phyloP scores from a whole-genome alignment of 345 rosid genomes.

The Gossypium mustelinum region DNA sequence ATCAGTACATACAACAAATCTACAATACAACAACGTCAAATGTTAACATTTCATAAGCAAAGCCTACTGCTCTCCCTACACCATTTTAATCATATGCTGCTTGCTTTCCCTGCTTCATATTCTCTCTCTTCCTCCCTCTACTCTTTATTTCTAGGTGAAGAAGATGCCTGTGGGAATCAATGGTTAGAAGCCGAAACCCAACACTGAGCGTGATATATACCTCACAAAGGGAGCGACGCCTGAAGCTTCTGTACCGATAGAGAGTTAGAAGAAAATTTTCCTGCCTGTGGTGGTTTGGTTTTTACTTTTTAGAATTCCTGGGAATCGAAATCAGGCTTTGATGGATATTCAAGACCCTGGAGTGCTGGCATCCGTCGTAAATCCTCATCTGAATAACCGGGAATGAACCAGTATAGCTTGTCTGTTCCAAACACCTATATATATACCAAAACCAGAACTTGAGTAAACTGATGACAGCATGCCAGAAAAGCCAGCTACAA shows the following conservation, averaged over 20 bases:
- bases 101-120: not conserved
- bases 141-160: slow-evolving; percentile 15
- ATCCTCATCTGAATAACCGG: slow-evolving; percentile 85
- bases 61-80: slow-evolving; percentile 8
- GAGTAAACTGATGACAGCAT: not conserved
- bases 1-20: slow-evolving; percentile 22
- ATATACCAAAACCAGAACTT: not conserved
- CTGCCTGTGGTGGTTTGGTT: slow-evolving; percentile 12
- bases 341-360: slow-evolving; percentile 90
- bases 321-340: slow-evolving; percentile 71
- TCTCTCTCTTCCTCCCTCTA: not conserved
- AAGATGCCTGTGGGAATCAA: slow-evolving; percentile 18
- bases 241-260: slow-evolving; percentile 14
- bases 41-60: slow-evolving; percentile 15
- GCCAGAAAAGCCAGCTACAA: not conserved
- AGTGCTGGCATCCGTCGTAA: slow-evolving; percentile 76
- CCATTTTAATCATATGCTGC: not conserved
- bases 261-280: slow-evolving; percentile 25
- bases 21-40: not conserved
- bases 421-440: slow-evolving; percentile 87
- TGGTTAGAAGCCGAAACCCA: slow-evolving; percentile 20
- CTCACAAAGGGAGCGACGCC: not conserved
- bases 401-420: slow-evolving; percentile 73
- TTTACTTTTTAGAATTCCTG: slow-evolving; percentile 55
- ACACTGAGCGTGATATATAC: not conserved